A percentile compares a stretch with the other conserved stretches of the same genome.
These are phyloP conservation scores for Lentinula edodes DNA, from an alignment of 768 basidiomycete species.

Conservation along the genomic window DNA sequence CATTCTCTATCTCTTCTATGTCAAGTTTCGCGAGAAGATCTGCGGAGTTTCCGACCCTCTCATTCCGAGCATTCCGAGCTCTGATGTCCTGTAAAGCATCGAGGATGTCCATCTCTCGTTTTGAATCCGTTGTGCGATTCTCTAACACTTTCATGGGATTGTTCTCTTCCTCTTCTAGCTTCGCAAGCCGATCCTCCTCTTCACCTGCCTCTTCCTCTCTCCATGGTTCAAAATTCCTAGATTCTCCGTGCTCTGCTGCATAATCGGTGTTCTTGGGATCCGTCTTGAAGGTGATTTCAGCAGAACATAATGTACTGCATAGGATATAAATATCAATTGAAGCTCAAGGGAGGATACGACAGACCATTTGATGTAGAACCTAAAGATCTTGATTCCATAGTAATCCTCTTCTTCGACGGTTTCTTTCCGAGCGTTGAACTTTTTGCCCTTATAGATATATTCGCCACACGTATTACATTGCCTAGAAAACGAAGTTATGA, in stretches of 20 bases:
- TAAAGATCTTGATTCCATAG: slow-evolving; percentile 95
- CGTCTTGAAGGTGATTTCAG: slow-evolving; percentile 99
- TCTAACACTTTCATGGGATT: slow-evolving; percentile 97
- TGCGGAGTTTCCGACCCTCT: slow-evolving; percentile 47
- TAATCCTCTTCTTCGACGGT: slow-evolving; percentile 97
- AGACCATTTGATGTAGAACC: slow-evolving; percentile 89
- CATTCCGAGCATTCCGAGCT: slow-evolving; percentile 82
- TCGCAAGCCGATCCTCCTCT: slow-evolving; percentile 72
- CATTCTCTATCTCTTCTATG: slow-evolving; percentile 67
- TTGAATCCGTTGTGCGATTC: slow-evolving; percentile 41
- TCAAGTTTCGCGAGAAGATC: slow-evolving; percentile 62
- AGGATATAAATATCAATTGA: no score
- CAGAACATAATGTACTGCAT: slow-evolving; percentile 68
- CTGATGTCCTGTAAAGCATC: slow-evolving; percentile 81
- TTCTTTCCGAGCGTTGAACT: slow-evolving; percentile 98
- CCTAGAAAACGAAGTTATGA: slow-evolving; percentile 34
- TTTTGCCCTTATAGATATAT: slow-evolving; percentile 99
- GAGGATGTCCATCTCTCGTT: slow-evolving; percentile 39
- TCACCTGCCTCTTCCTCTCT: slow-evolving; percentile 72
- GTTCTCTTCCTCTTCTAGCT: slow-evolving; percentile 88
- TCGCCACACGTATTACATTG: slow-evolving; percentile 95
- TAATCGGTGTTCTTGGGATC: slow-evolving; percentile 98
- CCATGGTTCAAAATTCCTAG: slow-evolving; percentile 98
- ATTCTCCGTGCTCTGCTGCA: slow-evolving; percentile 90
- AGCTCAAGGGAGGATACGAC: slow-evolving; percentile 20